These are phyloP conservation scores for Auxenochlorella protothecoides DNA, from an alignment of 139 green algal genomes.

Conservation along the genomic window DNA sequence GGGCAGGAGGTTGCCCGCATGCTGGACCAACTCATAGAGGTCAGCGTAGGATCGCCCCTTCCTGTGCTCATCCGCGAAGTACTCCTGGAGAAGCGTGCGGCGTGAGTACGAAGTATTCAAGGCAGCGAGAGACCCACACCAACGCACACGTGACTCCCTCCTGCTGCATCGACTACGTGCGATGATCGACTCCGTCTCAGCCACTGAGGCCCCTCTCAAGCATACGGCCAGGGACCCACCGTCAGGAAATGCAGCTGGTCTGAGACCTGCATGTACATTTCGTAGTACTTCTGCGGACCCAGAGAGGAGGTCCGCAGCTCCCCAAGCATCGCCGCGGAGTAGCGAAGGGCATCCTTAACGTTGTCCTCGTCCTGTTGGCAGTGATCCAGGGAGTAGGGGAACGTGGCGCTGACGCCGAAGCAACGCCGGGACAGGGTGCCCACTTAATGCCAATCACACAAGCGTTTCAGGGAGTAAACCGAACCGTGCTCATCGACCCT, in stretches of 20 bases:
- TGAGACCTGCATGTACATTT: conserved; percentile 88
- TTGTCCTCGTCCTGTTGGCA: conserved; percentile 81
- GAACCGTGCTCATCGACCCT: too few species aligned
- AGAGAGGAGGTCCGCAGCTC: conserved; percentile 88
- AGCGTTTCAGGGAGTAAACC: too few species aligned
- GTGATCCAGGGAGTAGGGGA: too few species aligned
- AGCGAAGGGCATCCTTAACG: conserved; percentile 84
- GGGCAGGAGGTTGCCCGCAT: conserved; percentile 92
- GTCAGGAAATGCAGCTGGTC: conserved; percentile 76
- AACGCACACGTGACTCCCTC: too few species aligned
- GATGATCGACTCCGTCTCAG: too few species aligned
- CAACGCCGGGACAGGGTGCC: too few species aligned
- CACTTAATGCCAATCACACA: too few species aligned
- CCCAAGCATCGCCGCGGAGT: conserved; percentile 77
- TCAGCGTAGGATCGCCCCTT: conserved; percentile 58
- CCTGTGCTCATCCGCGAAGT: conserved; percentile 67
- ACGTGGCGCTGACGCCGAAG: too few species aligned
- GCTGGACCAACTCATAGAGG: conserved; percentile 93
- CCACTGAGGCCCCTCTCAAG: too few species aligned
- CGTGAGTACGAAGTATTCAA: too few species aligned
- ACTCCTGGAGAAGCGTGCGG: conserved; percentile 33
- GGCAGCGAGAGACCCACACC: too few species aligned
- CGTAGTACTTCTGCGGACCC: conserved; percentile 92
- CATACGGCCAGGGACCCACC: not conserved
- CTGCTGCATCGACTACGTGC: too few species aligned